Conservation (phyloP, 2,329 filamentous ascomycete genomes). For the Coniochaeta prunicola region DNA sequence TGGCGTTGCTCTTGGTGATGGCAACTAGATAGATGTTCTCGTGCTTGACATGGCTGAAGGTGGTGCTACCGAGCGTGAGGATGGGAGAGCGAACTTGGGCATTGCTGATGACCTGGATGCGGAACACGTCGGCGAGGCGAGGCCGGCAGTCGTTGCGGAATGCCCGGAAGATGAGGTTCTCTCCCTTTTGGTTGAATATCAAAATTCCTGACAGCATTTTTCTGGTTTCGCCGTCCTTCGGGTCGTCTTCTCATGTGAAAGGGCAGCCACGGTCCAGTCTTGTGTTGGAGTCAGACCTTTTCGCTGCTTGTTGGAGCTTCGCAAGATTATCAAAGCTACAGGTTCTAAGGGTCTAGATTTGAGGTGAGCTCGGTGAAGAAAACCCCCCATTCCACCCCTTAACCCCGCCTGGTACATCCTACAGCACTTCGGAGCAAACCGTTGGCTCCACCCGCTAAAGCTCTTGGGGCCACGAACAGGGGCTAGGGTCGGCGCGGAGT, state of each 20-base stretch:
- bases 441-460: too few species aligned
- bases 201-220: constrained; percentile 94
- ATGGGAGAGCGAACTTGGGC: constrained; percentile 96
- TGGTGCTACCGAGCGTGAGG: constrained; percentile 92
- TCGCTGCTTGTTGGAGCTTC: background rate
- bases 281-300: background rate
- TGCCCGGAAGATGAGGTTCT: constrained; percentile 98
- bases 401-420: background rate
- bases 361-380: background rate
- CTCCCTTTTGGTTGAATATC: constrained; percentile 98
- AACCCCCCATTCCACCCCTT: background rate
- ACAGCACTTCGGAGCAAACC: too few species aligned
- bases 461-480: too few species aligned
- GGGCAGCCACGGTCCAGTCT: background rate
- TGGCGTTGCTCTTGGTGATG: constrained; percentile 98
- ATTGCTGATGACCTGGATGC: constrained; percentile 98
- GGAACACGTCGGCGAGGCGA: constrained; percentile 95
- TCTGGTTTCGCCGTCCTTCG: background rate
- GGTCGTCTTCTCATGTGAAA: background rate
- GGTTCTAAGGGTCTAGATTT: background rate
- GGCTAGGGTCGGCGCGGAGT: too few species aligned
- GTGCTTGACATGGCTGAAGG: constrained; percentile 98
- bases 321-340: background rate
- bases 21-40: constrained; percentile 98
- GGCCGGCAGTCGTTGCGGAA: constrained; percentile 98